Percentiles rank a stretch among this genome's conserved stretches.
Conservation (phyloP, 805 yeast species). For the Hanseniaspora mollemarum region DNA sequence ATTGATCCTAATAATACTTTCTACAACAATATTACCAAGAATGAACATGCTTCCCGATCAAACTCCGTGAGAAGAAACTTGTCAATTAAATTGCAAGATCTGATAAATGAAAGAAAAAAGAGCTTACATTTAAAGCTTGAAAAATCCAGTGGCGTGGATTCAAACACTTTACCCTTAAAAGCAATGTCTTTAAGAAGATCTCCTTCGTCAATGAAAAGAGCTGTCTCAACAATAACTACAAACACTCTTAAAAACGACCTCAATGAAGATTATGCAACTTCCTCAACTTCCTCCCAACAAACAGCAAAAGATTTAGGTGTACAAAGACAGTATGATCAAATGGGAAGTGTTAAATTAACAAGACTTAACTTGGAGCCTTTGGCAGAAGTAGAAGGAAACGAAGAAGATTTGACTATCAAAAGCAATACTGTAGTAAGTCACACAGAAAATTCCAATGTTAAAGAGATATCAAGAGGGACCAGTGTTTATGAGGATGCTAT, state of each 20-base stretch:
- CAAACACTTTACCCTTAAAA: no score
- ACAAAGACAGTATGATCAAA: background rate
- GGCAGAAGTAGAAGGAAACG: background rate
- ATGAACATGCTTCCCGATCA: background rate
- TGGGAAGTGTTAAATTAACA: conserved; percentile 7
- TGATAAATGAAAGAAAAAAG: conserved; percentile 5
- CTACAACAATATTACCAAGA: conserved; percentile 10
- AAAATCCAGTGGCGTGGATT: background rate
- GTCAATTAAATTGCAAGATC: background rate
- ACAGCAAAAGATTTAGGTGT: background rate
- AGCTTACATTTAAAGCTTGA: conserved; percentile 1
- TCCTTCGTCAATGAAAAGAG: conserved; percentile 30
- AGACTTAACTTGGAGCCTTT: conserved; percentile 1
- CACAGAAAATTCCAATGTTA: background rate
- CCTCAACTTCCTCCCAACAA: background rate
- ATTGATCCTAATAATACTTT: conserved; percentile 10
- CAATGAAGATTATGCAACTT: background rate
- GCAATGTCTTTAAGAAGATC: conserved; percentile 29
- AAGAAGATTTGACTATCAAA: conserved; percentile 6
- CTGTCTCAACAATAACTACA: conserved; percentile 27
- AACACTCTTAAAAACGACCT: conserved; percentile 1
- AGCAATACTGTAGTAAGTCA: conserved; percentile 11
- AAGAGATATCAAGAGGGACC: background rate
- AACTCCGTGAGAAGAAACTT: conserved; percentile 12
- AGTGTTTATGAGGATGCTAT: conserved; percentile 14